These are phyloP conservation scores for Salisapilia sapeloensis DNA, from an alignment of 352 stramenopile genomes.

Conservation along the genomic window DNA sequence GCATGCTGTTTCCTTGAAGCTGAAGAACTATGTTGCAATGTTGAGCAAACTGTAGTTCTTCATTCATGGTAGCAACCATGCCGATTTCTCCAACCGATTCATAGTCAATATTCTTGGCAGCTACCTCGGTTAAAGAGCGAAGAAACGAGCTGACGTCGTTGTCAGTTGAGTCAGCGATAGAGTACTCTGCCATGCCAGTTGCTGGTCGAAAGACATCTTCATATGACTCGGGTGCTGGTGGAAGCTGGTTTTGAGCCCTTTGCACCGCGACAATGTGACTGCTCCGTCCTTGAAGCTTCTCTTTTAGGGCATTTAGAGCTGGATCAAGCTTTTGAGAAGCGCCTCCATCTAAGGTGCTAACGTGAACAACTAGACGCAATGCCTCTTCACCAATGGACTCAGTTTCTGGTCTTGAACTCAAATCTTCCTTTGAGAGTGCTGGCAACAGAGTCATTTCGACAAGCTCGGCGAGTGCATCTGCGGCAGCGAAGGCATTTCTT, in stretches of 20 bases:
- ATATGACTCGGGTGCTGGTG: no score
- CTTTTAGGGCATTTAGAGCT: slow-evolving; percentile 28
- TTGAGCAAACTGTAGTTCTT: slow-evolving; percentile 10
- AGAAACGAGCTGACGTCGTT: slow-evolving; percentile 19
- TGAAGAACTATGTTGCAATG: slow-evolving; percentile 30
- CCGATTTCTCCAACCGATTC: slow-evolving; percentile 40
- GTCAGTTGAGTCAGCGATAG: slow-evolving; percentile 8
- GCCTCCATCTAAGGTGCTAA: slow-evolving; percentile 52
- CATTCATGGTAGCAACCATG: slow-evolving; percentile 25
- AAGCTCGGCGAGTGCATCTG: slow-evolving; percentile 48
- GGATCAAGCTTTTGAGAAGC: slow-evolving; percentile 64
- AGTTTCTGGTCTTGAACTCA: slow-evolving; percentile 6
- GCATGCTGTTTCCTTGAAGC: slow-evolving; percentile 31
- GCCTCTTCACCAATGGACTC: slow-evolving; percentile 46
- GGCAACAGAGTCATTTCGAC: slow-evolving; percentile 37
- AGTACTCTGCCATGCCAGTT: slow-evolving; percentile 21
- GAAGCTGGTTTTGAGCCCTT: slow-evolving; percentile 23
- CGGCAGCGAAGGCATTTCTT: slow-evolving; percentile 28
- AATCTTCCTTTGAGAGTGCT: slow-evolving; percentile 12
- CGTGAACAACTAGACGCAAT: slow-evolving; percentile 40
- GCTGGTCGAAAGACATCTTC: slow-evolving; percentile 54
- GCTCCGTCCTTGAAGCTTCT: slow-evolving; percentile 53
- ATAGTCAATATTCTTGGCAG: slow-evolving; percentile 17
- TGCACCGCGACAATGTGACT: slow-evolving; percentile 18
- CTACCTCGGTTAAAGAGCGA: slow-evolving; percentile 8